Base-by-base conservation (phyloP, 306 rosid species). In the Acacia crassicarpa region DNA sequence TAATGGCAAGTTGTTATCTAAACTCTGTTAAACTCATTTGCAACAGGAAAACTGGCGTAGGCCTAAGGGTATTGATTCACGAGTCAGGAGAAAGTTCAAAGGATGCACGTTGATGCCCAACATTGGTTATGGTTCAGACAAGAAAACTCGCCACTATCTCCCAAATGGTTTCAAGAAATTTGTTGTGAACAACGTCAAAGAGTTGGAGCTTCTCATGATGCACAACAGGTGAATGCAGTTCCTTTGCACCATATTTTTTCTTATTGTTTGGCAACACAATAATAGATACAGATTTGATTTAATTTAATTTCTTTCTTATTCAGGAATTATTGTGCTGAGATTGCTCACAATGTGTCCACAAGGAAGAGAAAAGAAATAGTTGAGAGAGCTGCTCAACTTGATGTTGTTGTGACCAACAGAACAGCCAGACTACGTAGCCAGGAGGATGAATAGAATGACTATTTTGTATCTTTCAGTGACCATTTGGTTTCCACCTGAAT, bases 321-420 rank as follows among this genome's bases (percentile, higher is more conserved):
- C 82, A 89, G 93, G 89, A 91, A 89, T n/a, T 89, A 84, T 65
- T 91, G 95, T 77, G 95, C 93, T 4, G 95, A 91, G 89, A 89
- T 91, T 82, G 93, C 95, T 33, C 95, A 91, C 82, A 87, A 91
- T 62, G 78, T 91, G 23, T 91, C 95, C 30, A 91, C 95, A 7
- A 86, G 77, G 67, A 91, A 89, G 91, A 91, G 95, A 59, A 89
- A 91, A 78, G 90, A 88, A 20, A 89, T 89, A 41, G 93, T 91
- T n/a, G 93, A 89, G 82, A 86, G 95, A 81, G 94, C 95, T 10
- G 90, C 91, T 2, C 93, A 91, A 82, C 93, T 91, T 72, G 95
- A 91, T 68, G 89, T 91, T 69, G 95, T 91, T 76, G 93, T 89
- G 72, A 91, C 93, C 38, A 91, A 91, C 91, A 91, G 82, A 81